Evolutionary conservation across 208 protist species (phyloP).

Genomic region (Crithidia thermophila): DNA sequence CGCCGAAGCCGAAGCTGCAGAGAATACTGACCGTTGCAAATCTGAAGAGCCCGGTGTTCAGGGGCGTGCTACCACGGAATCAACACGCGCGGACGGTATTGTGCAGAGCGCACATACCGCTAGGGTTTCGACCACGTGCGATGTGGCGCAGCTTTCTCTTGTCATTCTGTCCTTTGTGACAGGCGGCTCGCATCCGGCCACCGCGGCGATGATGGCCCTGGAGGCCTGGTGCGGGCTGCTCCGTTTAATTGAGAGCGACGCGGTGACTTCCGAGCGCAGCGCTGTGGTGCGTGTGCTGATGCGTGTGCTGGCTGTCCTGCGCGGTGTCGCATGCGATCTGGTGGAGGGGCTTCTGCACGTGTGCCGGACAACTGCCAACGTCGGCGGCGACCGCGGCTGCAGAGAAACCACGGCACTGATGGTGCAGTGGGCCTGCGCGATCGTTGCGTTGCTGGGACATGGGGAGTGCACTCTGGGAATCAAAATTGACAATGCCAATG

Average conservation of each 20-base stretch:
- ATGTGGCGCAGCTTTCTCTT: conserved; percentile 1
- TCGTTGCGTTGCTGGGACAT: conserved; percentile 19
- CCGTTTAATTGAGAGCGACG: conserved; percentile 1
- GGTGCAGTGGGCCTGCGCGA: conserved; percentile 18
- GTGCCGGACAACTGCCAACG: no score
- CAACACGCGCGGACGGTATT: no score
- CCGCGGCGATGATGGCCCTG: conserved; percentile 3
- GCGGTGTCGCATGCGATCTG: conserved; percentile 5
- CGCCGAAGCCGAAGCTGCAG: not conserved
- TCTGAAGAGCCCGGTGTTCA: no score
- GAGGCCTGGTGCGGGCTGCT: conserved; percentile 15
- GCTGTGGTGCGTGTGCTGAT: conserved; percentile 10
- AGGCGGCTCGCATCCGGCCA: not conserved
- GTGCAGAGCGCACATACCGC: no score
- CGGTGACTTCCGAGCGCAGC: not conserved
- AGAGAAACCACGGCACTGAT: not conserved
- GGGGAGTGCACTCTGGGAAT: conserved; percentile 17
- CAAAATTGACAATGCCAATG: not conserved
- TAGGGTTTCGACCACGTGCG: no score
- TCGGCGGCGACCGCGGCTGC: not conserved
- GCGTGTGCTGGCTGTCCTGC: conserved; percentile 18
- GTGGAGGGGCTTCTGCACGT: not conserved
- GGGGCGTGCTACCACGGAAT: no score
- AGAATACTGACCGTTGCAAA: not conserved
- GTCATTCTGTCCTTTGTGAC: conserved; percentile 18